Evolutionary conservation across 148 eudicot genomes (phyloP), one percentile per base, ranked within the genome.

Genomic region (Cornus suecica): DNA sequence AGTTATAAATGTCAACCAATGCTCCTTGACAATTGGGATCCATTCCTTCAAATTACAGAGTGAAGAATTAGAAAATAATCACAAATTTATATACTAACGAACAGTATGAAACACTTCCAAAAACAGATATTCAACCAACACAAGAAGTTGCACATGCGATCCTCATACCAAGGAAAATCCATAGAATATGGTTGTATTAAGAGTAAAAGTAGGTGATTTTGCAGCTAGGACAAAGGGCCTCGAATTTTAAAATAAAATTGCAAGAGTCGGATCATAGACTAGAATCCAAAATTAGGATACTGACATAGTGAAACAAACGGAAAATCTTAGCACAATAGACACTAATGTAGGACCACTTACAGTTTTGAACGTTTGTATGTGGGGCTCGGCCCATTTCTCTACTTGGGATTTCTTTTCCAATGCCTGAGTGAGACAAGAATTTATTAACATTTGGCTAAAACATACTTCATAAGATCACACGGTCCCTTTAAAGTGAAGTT

Each of bases 21-120:
- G 86, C 68, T 88, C 92, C 83, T 86, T 90, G 69, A 87, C 58
- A 31, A 80, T 78, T 41, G 92, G 93, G 73, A 84, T 80, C 87
- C 77, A 85, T 80, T 81, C 83, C 97, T 91, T 73, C 80, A 79
- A 6, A 78, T 54, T n/a, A 67, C 66, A 84, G 74, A 61, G n/a
- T 14, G 74, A 14, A 30, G 5, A 73, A 16, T 45, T 42, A 37
- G 68, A 24, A 67, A 61, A 54, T 7, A 16, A 14, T 58, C 66
- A 18, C 15, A 37, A 32, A 13, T 24, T 60, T 0, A 60, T 42
- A 71, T 31, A 61, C 24, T 31, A 73, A 73, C 54, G 24, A 73
- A 60, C 67, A 32, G 15, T 13, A 16, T 11, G 54, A 48, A 48
- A 48, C 54, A 48, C 54, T 13, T 48, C 54, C 42, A 37, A 56